Evolutionary conservation across 768 basidiomycete species (phyloP), one percentile per base, ranked within the genome.

Genomic region (Collybia sordida): DNA sequence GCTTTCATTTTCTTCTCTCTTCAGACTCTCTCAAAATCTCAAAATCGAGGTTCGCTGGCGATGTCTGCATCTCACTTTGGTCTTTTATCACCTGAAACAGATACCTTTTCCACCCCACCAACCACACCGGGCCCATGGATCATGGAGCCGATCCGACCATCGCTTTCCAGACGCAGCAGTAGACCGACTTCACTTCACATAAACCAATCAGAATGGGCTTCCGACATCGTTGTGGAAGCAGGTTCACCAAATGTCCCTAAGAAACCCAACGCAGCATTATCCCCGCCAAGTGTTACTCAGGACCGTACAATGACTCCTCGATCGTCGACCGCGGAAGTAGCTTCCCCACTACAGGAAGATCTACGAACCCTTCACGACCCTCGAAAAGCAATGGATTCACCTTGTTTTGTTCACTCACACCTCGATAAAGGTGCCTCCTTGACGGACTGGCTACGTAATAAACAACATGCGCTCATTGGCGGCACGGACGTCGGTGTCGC

Each of bases 401-500:
- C 94, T 8, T 97, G 93, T 64, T 96, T 94, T 68, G 85, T 98
- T 31, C 94, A 98, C 72, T 93, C 90, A 0, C 83, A 90, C 57
- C 86, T 98, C 42, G 90, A 96, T 66, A 85, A 87, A 60, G 83
- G 83, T 36, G 85, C 83, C 3, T 86, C 89, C 7, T 74, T 93
- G 38, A 79, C 82, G 31, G 89, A 90, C 52, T 93, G 88, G 84
- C 68, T 92, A 21, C 71, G 73, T 52, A 67, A 64, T 49, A 74
- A 75, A 49, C 75, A 76, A 25, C 60, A 70, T 44, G 67, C 65
- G 21, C 51, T 68, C 6, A 51, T 55, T n/a, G 67, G 68, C 42
- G 56, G 56, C 53, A 57, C 59, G 43, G 72, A 78, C 49, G 72
- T 83, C 28, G 78, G 77, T 11, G 74, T 82, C 53, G 72, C 81